These are phyloP conservation scores for Gracilaria gracilis DNA, from an alignment of 23 red algal species.

Conservation along the genomic window DNA sequence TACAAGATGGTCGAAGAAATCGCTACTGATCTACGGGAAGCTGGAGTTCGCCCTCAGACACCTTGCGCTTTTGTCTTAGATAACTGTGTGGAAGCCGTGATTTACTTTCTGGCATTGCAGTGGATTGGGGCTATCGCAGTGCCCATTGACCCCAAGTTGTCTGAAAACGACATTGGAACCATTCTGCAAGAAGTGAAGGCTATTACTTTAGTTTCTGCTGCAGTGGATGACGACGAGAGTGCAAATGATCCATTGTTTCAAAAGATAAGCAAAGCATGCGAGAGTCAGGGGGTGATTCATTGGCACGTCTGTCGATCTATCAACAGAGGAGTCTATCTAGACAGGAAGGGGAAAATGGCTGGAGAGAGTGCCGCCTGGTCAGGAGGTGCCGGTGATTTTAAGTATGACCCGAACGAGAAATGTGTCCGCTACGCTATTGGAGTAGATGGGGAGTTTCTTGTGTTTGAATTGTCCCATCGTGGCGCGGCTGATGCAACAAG, in stretches of 20 bases:
- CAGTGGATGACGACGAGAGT: slow-evolving; percentile 70
- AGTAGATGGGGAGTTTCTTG: slow-evolving; percentile 20
- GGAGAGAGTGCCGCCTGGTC: slow-evolving; percentile 70
- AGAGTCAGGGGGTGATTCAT: slow-evolving; percentile 39
- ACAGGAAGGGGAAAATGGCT: slow-evolving; percentile 59
- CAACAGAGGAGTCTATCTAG: slow-evolving; percentile 76
- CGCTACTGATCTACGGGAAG: slow-evolving; percentile 74
- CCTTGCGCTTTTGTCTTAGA: slow-evolving; percentile 61
- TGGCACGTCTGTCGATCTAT: slow-evolving; percentile 69
- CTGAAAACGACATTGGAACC: slow-evolving; percentile 33
- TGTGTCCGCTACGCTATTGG: slow-evolving; percentile 36
- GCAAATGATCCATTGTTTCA: slow-evolving; percentile 42
- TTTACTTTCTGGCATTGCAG: slow-evolving; percentile 81
- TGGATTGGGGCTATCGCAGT: slow-evolving; percentile 83
- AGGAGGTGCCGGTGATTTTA: slow-evolving; percentile 72
- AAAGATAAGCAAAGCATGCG: slow-evolving; percentile 39
- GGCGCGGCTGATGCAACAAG: slow-evolving; percentile 53
- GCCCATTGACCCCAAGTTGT: slow-evolving; percentile 61
- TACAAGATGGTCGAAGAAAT: slow-evolving; percentile 88
- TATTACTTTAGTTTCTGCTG: slow-evolving; percentile 57
- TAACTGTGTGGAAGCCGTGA: slow-evolving; percentile 57
- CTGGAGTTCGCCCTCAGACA: slow-evolving; percentile 77
- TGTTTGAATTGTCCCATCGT: slow-evolving; percentile 48
- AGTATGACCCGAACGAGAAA: slow-evolving; percentile 71
- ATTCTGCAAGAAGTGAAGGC: slow-evolving; percentile 43